Percentiles rank a stretch among this genome's conserved stretches.
phyloP scores from a whole-genome alignment of 306 rosid genomes.

The Cucurbita moschata region DNA sequence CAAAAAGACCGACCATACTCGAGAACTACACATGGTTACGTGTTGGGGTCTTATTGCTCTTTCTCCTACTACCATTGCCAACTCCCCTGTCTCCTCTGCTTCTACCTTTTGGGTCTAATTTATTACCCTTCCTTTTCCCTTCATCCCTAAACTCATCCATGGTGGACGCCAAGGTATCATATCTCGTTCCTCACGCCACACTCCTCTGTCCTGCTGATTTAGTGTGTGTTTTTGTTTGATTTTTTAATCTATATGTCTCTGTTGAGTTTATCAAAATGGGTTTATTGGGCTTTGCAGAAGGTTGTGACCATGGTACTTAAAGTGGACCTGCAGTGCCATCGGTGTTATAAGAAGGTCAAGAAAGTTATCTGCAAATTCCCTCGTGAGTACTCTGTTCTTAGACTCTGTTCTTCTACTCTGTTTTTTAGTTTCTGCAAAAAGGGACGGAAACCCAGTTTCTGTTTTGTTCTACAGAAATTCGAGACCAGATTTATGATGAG shows the following conservation, averaged over 20 bases:
- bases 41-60: background rate
- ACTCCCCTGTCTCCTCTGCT: conserved; percentile 6
- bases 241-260: background rate
- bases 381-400: conserved; percentile 41
- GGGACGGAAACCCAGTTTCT: background rate
- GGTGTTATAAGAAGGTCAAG: conserved; percentile 71
- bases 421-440: background rate
- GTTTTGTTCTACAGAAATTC: conserved; percentile 52
- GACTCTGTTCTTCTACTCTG: too few relatives aligned
- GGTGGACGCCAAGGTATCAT: background rate
- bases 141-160: conserved; percentile 10
- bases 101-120: conserved; percentile 4
- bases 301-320: conserved; percentile 42
- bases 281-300: conserved; percentile 7
- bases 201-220: background rate
- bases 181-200: background rate
- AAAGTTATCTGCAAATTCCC: conserved; percentile 52
- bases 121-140: conserved; percentile 9
- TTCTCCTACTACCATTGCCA: background rate
- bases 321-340: conserved; percentile 58
- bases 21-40: background rate
- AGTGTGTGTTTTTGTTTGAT: background rate
- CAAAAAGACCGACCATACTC: too few relatives aligned
- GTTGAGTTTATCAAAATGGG: background rate
- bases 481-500: conserved; percentile 46